Evolutionary conservation across 2,329 filamentous ascomycete species (phyloP).

Genomic region (Neocucurbitaria cava): DNA sequence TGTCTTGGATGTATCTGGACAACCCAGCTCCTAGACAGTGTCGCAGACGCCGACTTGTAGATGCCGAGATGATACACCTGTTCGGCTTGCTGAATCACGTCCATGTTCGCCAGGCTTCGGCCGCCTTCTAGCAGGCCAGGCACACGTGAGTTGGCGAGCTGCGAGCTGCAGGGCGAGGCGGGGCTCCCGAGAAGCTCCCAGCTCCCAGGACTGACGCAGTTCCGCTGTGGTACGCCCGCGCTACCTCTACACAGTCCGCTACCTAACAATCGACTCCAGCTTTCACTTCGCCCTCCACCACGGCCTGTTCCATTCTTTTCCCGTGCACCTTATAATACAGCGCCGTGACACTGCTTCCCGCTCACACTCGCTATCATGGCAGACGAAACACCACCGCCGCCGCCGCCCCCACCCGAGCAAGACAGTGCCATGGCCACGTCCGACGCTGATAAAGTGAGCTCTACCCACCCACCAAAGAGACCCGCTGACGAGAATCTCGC

Average conservation of each 20-base stretch:
- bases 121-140: constrained; percentile 1
- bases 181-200: constrained; percentile 19
- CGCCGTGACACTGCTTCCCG: background rate
- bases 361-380: constrained; percentile 29
- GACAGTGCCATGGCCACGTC: constrained; percentile 48
- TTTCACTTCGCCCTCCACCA: background rate
- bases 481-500: constrained; percentile 35
- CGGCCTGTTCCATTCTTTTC: background rate
- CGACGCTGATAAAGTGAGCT: constrained; percentile 57
- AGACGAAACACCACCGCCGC: constrained; percentile 12
- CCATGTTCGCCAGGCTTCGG: background rate
- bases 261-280: constrained; percentile 1
- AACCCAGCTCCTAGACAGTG: no score
- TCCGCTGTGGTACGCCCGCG: constrained; percentile 7
- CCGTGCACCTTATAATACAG: background rate
- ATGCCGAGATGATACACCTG: no score
- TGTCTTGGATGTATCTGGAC: no score
- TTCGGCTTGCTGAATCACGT: background rate
- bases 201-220: constrained; percentile 14
- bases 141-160: constrained; percentile 21
- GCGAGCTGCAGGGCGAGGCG: constrained; percentile 14
- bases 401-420: constrained; percentile 22
- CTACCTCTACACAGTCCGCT: no score
- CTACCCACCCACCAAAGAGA: constrained; percentile 27
- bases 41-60: no score